phyloP scores from a whole-genome alignment of 805 yeast species.

The Suhomyces tanzawaensis region DNA sequence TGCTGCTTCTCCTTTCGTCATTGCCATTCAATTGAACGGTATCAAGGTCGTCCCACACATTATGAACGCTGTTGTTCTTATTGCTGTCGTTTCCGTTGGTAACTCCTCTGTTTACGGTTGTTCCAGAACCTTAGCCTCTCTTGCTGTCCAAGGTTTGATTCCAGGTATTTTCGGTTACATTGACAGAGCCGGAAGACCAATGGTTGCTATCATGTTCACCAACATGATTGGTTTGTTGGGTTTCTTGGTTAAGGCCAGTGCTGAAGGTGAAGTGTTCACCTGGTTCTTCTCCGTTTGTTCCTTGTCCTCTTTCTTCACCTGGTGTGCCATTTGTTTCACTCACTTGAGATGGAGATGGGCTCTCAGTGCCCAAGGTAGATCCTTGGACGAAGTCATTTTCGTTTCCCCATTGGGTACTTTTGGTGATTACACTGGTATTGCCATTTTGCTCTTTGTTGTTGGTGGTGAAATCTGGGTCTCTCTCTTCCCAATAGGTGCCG shows the following conservation, averaged over 20 bases:
- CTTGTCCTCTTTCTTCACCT: slow-evolving; percentile 40
- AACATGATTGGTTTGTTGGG: slow-evolving; percentile 39
- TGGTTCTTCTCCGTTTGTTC: slow-evolving; percentile 44
- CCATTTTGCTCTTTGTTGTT: slow-evolving; percentile 32
- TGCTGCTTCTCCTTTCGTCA: slow-evolving; percentile 72
- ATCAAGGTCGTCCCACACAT: slow-evolving; percentile 66
- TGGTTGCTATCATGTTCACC: slow-evolving; percentile 34
- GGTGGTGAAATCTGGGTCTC: slow-evolving; percentile 41
- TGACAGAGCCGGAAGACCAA: slow-evolving; percentile 42
- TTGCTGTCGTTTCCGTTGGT: slow-evolving; percentile 74
- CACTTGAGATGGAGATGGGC: slow-evolving; percentile 44
- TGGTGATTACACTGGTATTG: slow-evolving; percentile 35
- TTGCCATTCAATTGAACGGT: slow-evolving; percentile 63
- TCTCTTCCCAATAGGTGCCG: slow-evolving; percentile 31
- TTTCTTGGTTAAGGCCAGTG: slow-evolving; percentile 32
- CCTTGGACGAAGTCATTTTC: slow-evolving; percentile 34
- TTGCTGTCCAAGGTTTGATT: slow-evolving; percentile 69
- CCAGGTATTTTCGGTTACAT: slow-evolving; percentile 47
- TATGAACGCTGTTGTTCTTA: slow-evolving; percentile 70
- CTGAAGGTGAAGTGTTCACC: slow-evolving; percentile 33
- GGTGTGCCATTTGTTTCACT: slow-evolving; percentile 40
- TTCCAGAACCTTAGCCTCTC: slow-evolving; percentile 64
- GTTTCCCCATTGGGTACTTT: slow-evolving; percentile 33
- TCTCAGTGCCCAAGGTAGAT: slow-evolving; percentile 30
- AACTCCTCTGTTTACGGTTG: slow-evolving; percentile 74